Base-by-base conservation (phyloP, 2,329 filamentous ascomycete genomes). In the Penicillium fuscoglaucum region DNA sequence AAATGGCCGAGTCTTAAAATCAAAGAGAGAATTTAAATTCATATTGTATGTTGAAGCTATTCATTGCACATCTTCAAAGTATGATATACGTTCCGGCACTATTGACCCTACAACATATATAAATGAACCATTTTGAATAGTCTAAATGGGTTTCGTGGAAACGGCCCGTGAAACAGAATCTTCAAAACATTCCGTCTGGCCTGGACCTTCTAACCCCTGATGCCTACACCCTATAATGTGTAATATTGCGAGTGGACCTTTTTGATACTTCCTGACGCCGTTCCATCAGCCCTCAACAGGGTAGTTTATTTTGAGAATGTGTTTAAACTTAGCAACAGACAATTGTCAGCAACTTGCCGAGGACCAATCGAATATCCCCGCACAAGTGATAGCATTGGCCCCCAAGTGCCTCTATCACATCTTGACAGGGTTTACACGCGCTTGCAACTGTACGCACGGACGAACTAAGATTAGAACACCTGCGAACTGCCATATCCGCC, bases 391-490 rank as follows among this genome's bases (percentile, higher is more conserved):
- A 33, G 24, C 55, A 48, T 37, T 58, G 55, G 55, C 55, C 55
- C 49, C 26, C 15, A 41, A 43, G 49, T 28, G 15, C 49, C 40
- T 53, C 50, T 17, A 54, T 54, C 55, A 58, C 55, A 58, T 54
- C 35, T 37, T 19, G 44, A 58, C 55, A 54, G 55, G 55, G 55
- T 54, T 48, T 19, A 48, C 44, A 54, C 35, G 55, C 55, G 55
- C 55, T 37, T 58, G 37, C 50, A 44, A 58, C 41, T 28, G n/a
- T 45, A 35, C 51, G 55, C 55, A 58, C 55, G 48, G 50, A 54
- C 28, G 17, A 24, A n/a, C 55, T 58, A 58, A 58, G 28, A 54
- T 58, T 58, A 58, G 55, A 58, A 58, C 55, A 46, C 28, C 55
- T 52, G 19, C 49, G 35, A 53, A 47, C 43, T 58, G 29, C 55